Evolutionary conservation across 1,284 basidiomycete species (phyloP), one percentile per base, ranked within the genome.

Genomic region (Sporisorium iseilematis-ciliati): DNA sequence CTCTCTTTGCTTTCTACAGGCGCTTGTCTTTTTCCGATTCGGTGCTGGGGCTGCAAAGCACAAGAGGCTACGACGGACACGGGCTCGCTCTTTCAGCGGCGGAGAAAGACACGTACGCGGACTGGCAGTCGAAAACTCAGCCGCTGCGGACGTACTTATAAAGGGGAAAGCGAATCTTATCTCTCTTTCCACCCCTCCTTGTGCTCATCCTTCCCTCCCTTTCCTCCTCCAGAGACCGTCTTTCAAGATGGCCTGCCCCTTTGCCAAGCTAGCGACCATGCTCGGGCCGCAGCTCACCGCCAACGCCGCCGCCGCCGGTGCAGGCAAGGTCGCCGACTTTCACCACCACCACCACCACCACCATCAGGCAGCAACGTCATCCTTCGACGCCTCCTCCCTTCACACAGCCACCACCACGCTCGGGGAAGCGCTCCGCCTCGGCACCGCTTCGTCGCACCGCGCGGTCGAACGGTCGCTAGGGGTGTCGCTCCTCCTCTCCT

Each of bases 401-500:
- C 10, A 20, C n/a, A n/a, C n/a, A n/a, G n/a, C 49, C 23, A 7
- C 48, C 12, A 10, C 51, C 4, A 56, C 65, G 12, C 62, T 80
- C 6, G 59, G 58, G 5, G 60, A 67, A 14, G 68, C 70, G 3
- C 57, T 81, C 0, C 56, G 67, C 3, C 8, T 63, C 2, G 79
- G 74, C 16, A 81, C 79, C 0, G 51, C 71, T 1, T 6, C 21
- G 1, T 53, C 55, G 12, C 79, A 81, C 45, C 70, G 73, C 0
- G 57, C 56, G 0, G 68, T 81, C 8, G 79, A 81, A 43, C 61
- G 63, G 29, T 67, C 62, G 4, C 46, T 40, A 7, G 79, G 79
- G 14, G 77, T 81, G 1, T 55, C 71, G 2, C 18, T 77, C 2
- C 65, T 81, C 21, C 60, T 77, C 14, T 35, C 49, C 6, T 71